Percentiles rank a stretch among this genome's conserved stretches.
Conservation (phyloP, 805 yeast species). For the Limtongia smithiae region DNA sequence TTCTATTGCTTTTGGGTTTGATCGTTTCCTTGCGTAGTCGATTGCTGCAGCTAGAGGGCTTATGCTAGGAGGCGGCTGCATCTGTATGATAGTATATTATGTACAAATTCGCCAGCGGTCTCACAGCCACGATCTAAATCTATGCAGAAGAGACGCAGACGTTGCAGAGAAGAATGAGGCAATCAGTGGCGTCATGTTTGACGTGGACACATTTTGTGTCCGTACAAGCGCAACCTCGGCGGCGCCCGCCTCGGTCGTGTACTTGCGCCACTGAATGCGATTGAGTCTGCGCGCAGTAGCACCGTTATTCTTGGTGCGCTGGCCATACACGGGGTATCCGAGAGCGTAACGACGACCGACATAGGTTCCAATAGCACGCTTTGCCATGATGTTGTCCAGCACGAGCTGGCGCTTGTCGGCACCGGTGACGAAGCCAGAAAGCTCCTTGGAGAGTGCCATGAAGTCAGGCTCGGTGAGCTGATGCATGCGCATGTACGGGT, state of each 20-base stretch:
- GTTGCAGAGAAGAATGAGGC: neutral
- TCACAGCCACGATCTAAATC: too few relatives aligned
- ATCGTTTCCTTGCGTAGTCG: too few relatives aligned
- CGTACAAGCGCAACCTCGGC: neutral
- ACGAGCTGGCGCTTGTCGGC: conserved; percentile 71
- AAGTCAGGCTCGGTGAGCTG: conserved; percentile 85
- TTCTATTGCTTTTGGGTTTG: too few relatives aligned
- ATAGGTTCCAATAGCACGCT: conserved; percentile 77
- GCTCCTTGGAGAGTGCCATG: conserved; percentile 80
- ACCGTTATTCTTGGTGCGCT: conserved; percentile 87
- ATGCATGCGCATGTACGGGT: conserved; percentile 92
- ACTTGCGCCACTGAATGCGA: conserved; percentile 47
- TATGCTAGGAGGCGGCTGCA: too few relatives aligned
- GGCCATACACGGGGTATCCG: conserved; percentile 81
- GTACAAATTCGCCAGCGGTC: too few relatives aligned
- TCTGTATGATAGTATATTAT: too few relatives aligned
- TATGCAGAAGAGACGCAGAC: neutral
- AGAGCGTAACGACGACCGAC: conserved; percentile 85
- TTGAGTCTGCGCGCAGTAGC: conserved; percentile 84
- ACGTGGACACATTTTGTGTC: neutral
- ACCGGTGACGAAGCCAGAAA: conserved; percentile 78
- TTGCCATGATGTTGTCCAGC: conserved; percentile 66
- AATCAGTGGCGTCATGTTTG: neutral
- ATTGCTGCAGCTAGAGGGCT: too few relatives aligned
- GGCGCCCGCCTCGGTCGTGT: neutral